Percentiles rank a stretch among this genome's conserved stretches.
These are phyloP conservation scores for Tephrocybe sp. DNA, from an alignment of 768 basidiomycete genomes.

Conservation along the genomic window DNA sequence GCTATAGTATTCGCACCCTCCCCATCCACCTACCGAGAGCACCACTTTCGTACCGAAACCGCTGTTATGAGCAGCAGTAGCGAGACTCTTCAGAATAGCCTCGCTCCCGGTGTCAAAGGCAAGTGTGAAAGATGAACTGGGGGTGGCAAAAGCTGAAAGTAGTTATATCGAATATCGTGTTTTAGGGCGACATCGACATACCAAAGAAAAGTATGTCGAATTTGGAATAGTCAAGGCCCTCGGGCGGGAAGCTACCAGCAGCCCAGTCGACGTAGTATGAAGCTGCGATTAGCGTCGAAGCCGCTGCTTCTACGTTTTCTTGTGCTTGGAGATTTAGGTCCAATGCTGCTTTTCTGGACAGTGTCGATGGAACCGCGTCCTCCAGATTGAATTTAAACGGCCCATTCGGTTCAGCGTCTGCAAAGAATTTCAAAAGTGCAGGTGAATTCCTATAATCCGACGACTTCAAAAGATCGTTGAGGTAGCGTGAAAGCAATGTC, in stretches of 20 bases:
- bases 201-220: slow-evolving; percentile 71
- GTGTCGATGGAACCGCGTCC: slow-evolving; percentile 47
- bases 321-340: slow-evolving; percentile 14
- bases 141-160: slow-evolving; percentile 66
- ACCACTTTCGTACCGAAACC: slow-evolving; percentile 64
- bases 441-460: slow-evolving; percentile 33
- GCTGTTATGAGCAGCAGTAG: slow-evolving; percentile 53
- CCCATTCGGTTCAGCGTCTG: slow-evolving; percentile 20
- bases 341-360: slow-evolving; percentile 37
- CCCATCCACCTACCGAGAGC: slow-evolving; percentile 71
- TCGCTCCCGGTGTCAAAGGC: slow-evolving; percentile 51
- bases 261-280: slow-evolving; percentile 57
- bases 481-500: slow-evolving; percentile 42
- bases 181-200: slow-evolving; percentile 21
- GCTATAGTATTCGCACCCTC: slow-evolving; percentile 67
- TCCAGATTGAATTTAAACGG: slow-evolving; percentile 37
- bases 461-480: slow-evolving; percentile 37
- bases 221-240: slow-evolving; percentile 58
- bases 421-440: slow-evolving; percentile 39
- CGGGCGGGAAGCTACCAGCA: slow-evolving; percentile 47
- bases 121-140: slow-evolving; percentile 55
- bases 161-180: neutral
- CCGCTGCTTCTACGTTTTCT: slow-evolving; percentile 21
- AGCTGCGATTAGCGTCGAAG: slow-evolving; percentile 36
- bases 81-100: slow-evolving; percentile 55